These are phyloP conservation scores for Flaveria ramosissima DNA, from an alignment of 129 eudicot genomes.

Conservation along the genomic window DNA sequence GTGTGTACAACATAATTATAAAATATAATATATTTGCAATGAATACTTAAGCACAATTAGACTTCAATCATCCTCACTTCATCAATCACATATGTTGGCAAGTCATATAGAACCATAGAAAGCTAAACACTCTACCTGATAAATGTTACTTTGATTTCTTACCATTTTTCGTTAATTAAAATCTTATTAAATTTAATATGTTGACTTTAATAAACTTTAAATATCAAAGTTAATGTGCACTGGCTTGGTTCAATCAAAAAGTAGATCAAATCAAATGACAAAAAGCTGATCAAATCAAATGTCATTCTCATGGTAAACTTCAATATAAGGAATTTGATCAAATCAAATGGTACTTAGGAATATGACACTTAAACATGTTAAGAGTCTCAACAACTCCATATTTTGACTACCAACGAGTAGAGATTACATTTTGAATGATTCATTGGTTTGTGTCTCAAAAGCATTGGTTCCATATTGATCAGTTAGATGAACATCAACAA, in stretches of 20 bases:
- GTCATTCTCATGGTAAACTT: not conserved
- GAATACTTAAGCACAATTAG: not conserved
- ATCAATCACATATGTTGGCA: not conserved
- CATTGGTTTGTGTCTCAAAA: not conserved
- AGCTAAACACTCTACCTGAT: not conserved
- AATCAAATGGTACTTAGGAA: not conserved
- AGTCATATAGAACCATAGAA: not conserved
- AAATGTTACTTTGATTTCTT: not conserved
- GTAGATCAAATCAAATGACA: not conserved
- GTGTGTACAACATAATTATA: no score
- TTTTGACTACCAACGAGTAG: not conserved
- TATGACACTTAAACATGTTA: not conserved
- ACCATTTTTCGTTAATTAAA: not conserved
- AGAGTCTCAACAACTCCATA: slow-evolving; percentile 8
- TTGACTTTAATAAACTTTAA: not conserved
- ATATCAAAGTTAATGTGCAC: not conserved
- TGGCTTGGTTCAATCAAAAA: not conserved
- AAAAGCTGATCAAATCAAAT: not conserved
- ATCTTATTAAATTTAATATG: not conserved
- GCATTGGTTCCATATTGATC: not conserved
- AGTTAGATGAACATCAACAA: not conserved
- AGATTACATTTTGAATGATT: not conserved
- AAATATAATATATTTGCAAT: not conserved
- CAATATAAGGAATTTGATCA: not conserved
- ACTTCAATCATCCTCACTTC: not conserved